phyloP scores from a whole-genome alignment of 1,139 yeast genomes.

The Hansenula lynferdii region DNA sequence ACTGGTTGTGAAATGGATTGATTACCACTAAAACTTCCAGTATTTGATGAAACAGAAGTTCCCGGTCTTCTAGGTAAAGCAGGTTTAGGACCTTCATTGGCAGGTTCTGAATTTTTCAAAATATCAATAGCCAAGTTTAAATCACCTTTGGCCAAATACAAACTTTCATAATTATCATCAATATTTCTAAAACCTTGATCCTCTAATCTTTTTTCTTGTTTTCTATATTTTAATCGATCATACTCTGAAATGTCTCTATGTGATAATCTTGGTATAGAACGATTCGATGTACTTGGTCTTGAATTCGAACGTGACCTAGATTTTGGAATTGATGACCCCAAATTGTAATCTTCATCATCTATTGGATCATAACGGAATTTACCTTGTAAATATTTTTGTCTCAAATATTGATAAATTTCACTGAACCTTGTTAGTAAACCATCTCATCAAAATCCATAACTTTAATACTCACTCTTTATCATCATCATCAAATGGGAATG shows the following conservation, averaged over 20 bases:
- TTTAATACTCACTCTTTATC: conserved; percentile 32
- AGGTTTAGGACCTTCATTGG: conserved; percentile 16
- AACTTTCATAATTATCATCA: conserved; percentile 28
- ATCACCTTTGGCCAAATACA: conserved; percentile 27
- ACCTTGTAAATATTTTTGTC: conserved; percentile 49
- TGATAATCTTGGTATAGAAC: conserved; percentile 18
- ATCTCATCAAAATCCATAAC: conserved; percentile 26
- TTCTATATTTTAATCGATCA: conserved; percentile 24
- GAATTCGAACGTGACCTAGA: conserved; percentile 8
- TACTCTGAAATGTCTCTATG: conserved; percentile 26
- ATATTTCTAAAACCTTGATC: conserved; percentile 24
- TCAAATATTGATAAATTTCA: conserved; percentile 41
- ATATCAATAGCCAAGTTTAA: conserved; percentile 25
- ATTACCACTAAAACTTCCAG: conserved; percentile 30
- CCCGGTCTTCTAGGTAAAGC: conserved; percentile 24
- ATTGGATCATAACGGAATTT: conserved; percentile 35
- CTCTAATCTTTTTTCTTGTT: conserved; percentile 21
- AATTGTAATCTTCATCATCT: conserved; percentile 14
- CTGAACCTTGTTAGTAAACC: conserved; percentile 5
- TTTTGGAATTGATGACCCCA: conserved; percentile 6
- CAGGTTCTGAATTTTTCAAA: conserved; percentile 6
- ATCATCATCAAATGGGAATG: conserved; percentile 69
- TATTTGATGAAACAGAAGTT: conserved; percentile 20
- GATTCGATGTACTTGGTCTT: conserved; percentile 6
- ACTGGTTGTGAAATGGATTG: conserved; percentile 42